Base-by-base conservation (phyloP, 2,329 filamentous ascomycete genomes). In the Trichoderma harzianum region DNA sequence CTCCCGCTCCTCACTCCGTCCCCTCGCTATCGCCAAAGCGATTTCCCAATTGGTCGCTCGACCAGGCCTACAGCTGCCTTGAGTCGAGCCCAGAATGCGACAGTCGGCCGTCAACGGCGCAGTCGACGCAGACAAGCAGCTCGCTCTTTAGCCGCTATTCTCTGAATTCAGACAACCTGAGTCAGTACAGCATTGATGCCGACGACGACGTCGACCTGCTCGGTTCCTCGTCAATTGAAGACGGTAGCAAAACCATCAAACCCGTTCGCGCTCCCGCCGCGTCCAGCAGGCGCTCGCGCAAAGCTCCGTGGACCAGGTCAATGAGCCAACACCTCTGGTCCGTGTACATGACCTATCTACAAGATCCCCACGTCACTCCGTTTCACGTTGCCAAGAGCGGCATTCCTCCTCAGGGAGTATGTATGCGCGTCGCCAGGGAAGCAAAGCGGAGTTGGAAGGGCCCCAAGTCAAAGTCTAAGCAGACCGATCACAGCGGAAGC, bases 301-400 rank as follows among this genome's bases (percentile, higher is more conserved):
- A 86, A 77, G 87, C 87, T 1, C 86, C 85, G 0, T 92, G 90
- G 90, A 91, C 89, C 5, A 87, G 86, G 73, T 85, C 88, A 21
- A 91, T 92, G 88, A 89, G 84, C 80, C 83, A 87, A 14, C 90
- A 92, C 75, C 80, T 92, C 11, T 92, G 90, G 90, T 85, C 87
- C 6, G 90, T 88, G 1, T 92, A 91, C 77, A 81, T 87, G 72
- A 82, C 90, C 67, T 92, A 92, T 75, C 81, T 92, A 53, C 88
- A 90, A 77, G 90, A 92, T 75, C 89, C 90, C 60, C 89, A 88
- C 63, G 89, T 91, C 3, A 92, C 90, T 1, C 90, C 90, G 0
- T 89, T 92, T 73, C 86, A 88, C 66, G 84, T 90, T 70, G 87
- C 89, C 72, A 90, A 89, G 76, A 89, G 88, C 76, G 86, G 87